A percentile compares a stretch with the other conserved stretches of the same genome.
Conservation (phyloP, 495 filamentous ascomycete species). For the Penicillium bialowiezense region DNA sequence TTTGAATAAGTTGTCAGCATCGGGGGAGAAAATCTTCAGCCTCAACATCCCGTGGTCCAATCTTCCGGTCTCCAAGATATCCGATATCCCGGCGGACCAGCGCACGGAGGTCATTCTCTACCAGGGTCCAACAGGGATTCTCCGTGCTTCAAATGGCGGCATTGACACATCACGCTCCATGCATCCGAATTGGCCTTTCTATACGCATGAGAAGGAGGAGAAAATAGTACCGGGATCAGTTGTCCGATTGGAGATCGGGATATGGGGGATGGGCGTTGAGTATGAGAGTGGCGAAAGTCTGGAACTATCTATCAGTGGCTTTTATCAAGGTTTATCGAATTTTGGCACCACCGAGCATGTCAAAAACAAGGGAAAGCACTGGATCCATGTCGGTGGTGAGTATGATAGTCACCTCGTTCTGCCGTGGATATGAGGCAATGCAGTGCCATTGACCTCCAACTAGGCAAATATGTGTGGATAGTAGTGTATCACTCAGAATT, state of each 20-base stretch:
- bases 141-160: constrained; percentile 15
- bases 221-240: constrained; percentile 8
- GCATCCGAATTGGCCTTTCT: constrained; percentile 15
- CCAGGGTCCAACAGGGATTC: constrained; percentile 13
- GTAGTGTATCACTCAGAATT: too few relatives aligned
- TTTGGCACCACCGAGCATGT: constrained; percentile 10
- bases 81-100: constrained; percentile 8
- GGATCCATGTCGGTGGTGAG: constrained; percentile 11
- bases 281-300: constrained; percentile 12
- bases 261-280: constrained; percentile 18
- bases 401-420: constrained; percentile 11
- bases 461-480: too few relatives aligned
- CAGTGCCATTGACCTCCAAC: too few relatives aligned
- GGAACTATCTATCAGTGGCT: constrained; percentile 6
- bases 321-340: constrained; percentile 11
- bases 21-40: constrained; percentile 22
- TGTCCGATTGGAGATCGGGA: constrained; percentile 17
- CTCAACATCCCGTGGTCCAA: constrained; percentile 26
- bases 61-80: constrained; percentile 4
- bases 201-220: constrained; percentile 9
- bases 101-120: constrained; percentile 10
- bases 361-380: constrained; percentile 3
- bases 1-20: constrained; percentile 27
- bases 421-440: constrained; percentile 7
- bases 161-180: constrained; percentile 17